Base-by-base conservation (phyloP, 164 flowering plant species). In the Amborella trichopoda region DNA sequence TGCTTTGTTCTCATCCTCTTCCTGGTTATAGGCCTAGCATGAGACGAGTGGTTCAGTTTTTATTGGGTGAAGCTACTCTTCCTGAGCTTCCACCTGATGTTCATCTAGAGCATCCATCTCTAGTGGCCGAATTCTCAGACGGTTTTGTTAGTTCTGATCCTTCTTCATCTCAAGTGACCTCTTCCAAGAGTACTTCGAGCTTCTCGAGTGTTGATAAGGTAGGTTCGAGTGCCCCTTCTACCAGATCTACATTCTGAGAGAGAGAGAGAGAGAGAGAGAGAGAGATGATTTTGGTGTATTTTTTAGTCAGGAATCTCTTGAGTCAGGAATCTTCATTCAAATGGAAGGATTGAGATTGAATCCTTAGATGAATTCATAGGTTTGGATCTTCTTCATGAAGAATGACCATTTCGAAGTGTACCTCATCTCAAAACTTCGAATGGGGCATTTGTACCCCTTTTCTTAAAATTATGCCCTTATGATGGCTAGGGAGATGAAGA, bases 11-110 rank as follows among this genome's bases (percentile, higher is more conserved):
- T 4, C 76, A 75, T 47, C 59, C 60, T 1, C 27, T 36, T 0
- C 68, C 73, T 3, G 46, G 48, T 25, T 36, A 44, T n/a, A 55
- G 81, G 52, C 83, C 81, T 9, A 49, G 60, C 10, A 80, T 75
- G 79, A 71, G 72, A 50, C 61, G 61, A 40, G 70, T 71, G n/a
- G 52, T 56, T 30, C 48, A 70, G 38, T 73, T 50, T 40, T 64
- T 80, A 6, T 52, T 48, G 5, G 63, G 77, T 5, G 80, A 75
- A 11, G 77, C 70, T 0, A 36, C 14, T 17, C 52, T 68, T 34
- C 74, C 80, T 40, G 48, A 36, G 23, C 39, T 57, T 11, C 55
- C 58, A 6, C 26, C 43, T 21, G 58, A 53, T 32, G 26, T 55
- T 30, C 65, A 61, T 19, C 52, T 30, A 17, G 65, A 55, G 28